Conservation (phyloP, 257 asterid genomes). For the Capsicum pubescens region DNA sequence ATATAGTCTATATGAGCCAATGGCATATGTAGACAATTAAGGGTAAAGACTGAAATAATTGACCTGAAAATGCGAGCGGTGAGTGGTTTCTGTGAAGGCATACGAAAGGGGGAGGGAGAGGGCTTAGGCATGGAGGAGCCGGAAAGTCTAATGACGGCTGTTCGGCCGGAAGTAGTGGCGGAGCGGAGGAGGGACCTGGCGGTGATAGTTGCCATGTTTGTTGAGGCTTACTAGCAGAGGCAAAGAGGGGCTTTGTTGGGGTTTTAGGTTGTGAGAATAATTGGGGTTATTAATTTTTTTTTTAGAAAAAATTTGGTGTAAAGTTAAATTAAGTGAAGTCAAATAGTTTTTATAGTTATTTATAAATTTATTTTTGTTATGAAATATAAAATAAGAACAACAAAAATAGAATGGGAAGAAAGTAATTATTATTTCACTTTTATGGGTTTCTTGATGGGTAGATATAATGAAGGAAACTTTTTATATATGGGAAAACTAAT, state of each 20-base stretch:
- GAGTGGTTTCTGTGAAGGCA: conserved; percentile 57
- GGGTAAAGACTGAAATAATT: background rate
- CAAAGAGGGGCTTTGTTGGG: conserved; percentile 39
- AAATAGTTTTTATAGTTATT: background rate
- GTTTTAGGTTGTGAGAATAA: conserved; percentile 30
- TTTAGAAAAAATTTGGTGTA: background rate
- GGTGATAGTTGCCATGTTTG: conserved; percentile 56
- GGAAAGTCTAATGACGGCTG: conserved; percentile 43
- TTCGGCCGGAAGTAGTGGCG: conserved; percentile 51
- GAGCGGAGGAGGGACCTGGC: conserved; percentile 63
- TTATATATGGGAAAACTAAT: too few relatives aligned
- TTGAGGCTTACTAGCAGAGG: conserved; percentile 28
- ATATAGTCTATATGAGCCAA: background rate
- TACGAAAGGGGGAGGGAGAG: conserved; percentile 59
- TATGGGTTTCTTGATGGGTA: too few relatives aligned
- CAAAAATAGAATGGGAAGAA: too few relatives aligned
- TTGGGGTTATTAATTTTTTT: background rate
- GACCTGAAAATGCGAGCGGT: conserved; percentile 75
- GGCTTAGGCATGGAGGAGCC: conserved; percentile 44
- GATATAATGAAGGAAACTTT: too few relatives aligned
- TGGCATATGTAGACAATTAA: background rate
- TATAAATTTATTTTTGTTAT: too few relatives aligned
- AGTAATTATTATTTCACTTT: too few relatives aligned
- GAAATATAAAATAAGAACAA: too few relatives aligned
- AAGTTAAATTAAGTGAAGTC: background rate